phyloP scores from a whole-genome alignment of 805 yeast species.

The Sugiyamaella marilandica region DNA sequence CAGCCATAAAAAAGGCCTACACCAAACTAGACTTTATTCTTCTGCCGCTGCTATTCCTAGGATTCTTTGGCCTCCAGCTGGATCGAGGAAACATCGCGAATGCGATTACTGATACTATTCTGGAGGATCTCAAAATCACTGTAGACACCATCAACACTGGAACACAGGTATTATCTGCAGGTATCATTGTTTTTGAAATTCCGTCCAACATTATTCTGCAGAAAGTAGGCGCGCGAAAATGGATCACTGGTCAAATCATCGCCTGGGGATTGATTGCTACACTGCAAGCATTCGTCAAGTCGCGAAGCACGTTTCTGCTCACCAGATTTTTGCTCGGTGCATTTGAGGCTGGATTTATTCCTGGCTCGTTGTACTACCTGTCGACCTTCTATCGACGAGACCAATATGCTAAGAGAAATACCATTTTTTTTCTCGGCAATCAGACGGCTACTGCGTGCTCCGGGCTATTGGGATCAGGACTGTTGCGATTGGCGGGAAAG shows the following conservation, averaged over 20 bases:
- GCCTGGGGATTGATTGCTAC: constrained; percentile 35
- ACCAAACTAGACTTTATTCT: constrained; percentile 10
- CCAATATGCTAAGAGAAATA: constrained; percentile 39
- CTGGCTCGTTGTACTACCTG: constrained; percentile 36
- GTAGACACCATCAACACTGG: constrained; percentile 12
- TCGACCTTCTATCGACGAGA: constrained; percentile 36
- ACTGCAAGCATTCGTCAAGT: constrained; percentile 27
- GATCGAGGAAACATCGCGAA: constrained; percentile 59
- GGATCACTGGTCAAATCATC: constrained; percentile 26
- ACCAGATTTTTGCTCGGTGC: constrained; percentile 35
- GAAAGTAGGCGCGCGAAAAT: constrained; percentile 46
- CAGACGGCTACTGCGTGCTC: constrained; percentile 48
- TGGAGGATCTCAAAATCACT: constrained; percentile 8
- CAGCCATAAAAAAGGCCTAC: constrained; percentile 4
- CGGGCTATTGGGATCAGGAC: constrained; percentile 47
- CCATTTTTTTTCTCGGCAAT: constrained; percentile 42
- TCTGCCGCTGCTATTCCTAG: constrained; percentile 12
- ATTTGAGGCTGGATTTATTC: constrained; percentile 38
- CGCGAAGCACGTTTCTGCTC: constrained; percentile 38
- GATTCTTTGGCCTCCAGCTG: constrained; percentile 25
- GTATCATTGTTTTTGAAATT: constrained; percentile 29
- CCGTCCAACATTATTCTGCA: constrained; percentile 25
- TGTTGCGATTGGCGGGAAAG: constrained; percentile 36
- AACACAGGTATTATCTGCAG: constrained; percentile 10
- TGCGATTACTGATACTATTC: constrained; percentile 31